Conservation (phyloP, 2,329 filamentous ascomycete genomes). For the Remersonia thermophila region DNA sequence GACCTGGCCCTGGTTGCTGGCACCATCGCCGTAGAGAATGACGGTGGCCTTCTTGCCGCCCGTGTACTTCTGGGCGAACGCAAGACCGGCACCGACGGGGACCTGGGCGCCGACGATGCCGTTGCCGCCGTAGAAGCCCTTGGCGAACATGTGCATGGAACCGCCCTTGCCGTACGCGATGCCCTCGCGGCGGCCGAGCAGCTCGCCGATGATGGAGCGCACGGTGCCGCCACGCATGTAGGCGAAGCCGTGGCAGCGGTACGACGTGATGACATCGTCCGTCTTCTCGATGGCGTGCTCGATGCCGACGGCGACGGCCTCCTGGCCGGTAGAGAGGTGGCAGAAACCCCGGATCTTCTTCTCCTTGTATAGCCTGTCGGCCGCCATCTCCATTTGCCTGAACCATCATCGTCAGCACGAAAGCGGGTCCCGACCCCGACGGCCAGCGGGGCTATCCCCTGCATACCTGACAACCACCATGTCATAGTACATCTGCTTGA, state of each 20-base stretch:
- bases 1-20: constrained; percentile 97
- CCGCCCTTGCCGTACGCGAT: constrained; percentile 98
- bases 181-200: constrained; percentile 87
- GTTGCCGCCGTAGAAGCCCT: constrained; percentile 96
- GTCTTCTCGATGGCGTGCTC: constrained; percentile 86
- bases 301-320: constrained; percentile 93
- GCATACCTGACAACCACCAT: constrained; percentile 88
- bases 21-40: constrained; percentile 93
- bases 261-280: constrained; percentile 94
- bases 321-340: constrained; percentile 93
- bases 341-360: constrained; percentile 99
- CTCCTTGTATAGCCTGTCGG: constrained; percentile 98
- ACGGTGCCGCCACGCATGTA: constrained; percentile 88
- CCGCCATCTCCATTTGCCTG: constrained; percentile 61
- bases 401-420: too few relatives aligned
- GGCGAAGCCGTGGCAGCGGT: constrained; percentile 97
- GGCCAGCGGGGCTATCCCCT: too few relatives aligned
- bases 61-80: constrained; percentile 93
- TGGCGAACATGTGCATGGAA: constrained; percentile 99
- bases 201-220: constrained; percentile 88
- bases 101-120: constrained; percentile 98
- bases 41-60: constrained; percentile 76
- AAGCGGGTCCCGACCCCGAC: neutral
- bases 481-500: constrained; percentile 98
- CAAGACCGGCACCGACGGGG: constrained; percentile 88